Conservation (phyloP, 2,329 filamentous ascomycete genomes). For the Xylaria multiplex region DNA sequence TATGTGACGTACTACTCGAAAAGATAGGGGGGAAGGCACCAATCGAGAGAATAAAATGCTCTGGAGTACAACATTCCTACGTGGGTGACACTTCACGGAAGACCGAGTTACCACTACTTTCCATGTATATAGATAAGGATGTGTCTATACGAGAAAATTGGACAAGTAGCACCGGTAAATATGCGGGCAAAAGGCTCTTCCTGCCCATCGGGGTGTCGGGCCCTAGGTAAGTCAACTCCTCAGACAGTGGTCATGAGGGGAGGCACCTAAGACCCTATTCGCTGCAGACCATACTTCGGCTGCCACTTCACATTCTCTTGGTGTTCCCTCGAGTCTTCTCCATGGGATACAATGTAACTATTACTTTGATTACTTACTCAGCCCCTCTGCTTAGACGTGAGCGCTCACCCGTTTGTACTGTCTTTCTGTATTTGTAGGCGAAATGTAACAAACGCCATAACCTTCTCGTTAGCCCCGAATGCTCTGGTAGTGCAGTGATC, state of each 20-base stretch:
- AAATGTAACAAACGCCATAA: background rate
- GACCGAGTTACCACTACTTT: background rate
- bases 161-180: slow-evolving; percentile 3
- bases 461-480: background rate
- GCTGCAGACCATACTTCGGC: background rate
- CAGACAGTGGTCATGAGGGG: background rate
- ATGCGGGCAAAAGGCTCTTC: background rate
- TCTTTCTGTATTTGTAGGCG: background rate
- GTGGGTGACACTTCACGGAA: background rate
- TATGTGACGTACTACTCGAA: background rate
- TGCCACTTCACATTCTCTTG: background rate
- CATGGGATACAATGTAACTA: background rate
- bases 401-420: background rate
- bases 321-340: background rate
- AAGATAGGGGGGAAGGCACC: background rate
- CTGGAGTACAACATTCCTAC: slow-evolving; percentile 7
- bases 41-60: background rate
- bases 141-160: background rate
- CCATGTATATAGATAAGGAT: background rate
- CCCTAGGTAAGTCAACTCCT: background rate
- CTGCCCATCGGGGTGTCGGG: background rate
- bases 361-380: background rate
- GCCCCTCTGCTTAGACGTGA: background rate
- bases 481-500: background rate
- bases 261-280: background rate